A percentile compares a stretch with the other conserved stretches of the same genome.
These are phyloP conservation scores for Alopecurus myosuroides DNA, from an alignment of 176 grass and related monocot species.

Conservation along the genomic window DNA sequence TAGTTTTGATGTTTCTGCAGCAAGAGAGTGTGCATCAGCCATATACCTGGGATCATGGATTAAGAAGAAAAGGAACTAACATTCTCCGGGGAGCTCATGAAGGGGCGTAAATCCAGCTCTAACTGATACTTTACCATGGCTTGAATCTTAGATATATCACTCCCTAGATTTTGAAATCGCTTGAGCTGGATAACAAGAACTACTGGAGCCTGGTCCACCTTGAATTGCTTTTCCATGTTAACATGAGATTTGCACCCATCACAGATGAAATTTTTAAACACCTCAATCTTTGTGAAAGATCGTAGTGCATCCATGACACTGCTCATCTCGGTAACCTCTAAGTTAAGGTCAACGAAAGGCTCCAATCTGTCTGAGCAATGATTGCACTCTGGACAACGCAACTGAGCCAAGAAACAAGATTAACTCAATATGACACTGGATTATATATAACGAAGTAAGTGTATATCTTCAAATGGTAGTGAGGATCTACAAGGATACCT, in stretches of 20 bases:
- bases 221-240: slow-evolving; percentile 53
- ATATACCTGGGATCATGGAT: not conserved
- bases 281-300: slow-evolving; percentile 54
- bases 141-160: slow-evolving; percentile 20
- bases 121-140: slow-evolving; percentile 14
- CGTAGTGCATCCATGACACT: slow-evolving; percentile 32
- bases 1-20: slow-evolving; percentile 42
- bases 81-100: slow-evolving; percentile 23
- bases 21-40: not conserved
- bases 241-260: slow-evolving; percentile 48
- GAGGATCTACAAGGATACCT: slow-evolving; percentile 21
- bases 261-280: slow-evolving; percentile 42
- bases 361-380: slow-evolving; percentile 43
- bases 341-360: slow-evolving; percentile 53
- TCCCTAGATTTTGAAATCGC: slow-evolving; percentile 31
- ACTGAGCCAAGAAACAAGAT: slow-evolving; percentile 18
- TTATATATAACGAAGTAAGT: not conserved
- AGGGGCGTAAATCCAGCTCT: slow-evolving; percentile 39
- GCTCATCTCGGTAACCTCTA: slow-evolving; percentile 36
- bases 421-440: not conserved
- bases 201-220: slow-evolving; percentile 41
- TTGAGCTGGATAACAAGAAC: slow-evolving; percentile 59
- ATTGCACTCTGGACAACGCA: slow-evolving; percentile 42
- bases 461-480: not conserved
- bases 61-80: slow-evolving; percentile 17